Evolutionary conservation across 1,284 basidiomycete species (phyloP).

Genomic region (Laetiporus sulphureus): DNA sequence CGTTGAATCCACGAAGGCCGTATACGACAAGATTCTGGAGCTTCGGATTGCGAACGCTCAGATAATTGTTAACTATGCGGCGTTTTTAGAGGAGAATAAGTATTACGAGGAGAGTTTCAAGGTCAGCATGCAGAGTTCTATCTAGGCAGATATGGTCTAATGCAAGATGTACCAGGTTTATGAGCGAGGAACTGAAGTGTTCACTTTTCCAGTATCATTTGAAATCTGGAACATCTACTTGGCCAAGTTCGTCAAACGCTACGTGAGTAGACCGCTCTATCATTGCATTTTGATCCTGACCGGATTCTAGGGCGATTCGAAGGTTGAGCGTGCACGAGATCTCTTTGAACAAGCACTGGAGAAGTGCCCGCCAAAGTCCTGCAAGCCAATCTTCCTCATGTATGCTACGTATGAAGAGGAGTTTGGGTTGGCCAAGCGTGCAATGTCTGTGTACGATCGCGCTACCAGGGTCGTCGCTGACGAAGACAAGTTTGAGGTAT

Average conservation of each 20-base stretch:
- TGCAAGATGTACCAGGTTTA: too few species aligned
- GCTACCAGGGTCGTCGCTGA: constrained; percentile 83
- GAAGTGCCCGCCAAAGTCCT: constrained; percentile 91
- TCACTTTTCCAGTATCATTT: constrained; percentile 97
- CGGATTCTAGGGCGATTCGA: constrained; percentile 72
- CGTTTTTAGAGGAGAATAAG: constrained; percentile 95
- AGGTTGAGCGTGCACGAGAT: constrained; percentile 92
- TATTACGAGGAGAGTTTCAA: constrained; percentile 99
- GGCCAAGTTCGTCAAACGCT: constrained; percentile 95
- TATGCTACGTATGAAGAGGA: constrained; percentile 96
- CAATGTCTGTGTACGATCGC: constrained; percentile 95
- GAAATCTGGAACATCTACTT: constrained; percentile 99
- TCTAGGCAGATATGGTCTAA: too few species aligned
- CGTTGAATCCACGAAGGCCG: constrained; percentile 86
- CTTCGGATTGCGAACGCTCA: constrained; percentile 98
- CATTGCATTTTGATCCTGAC: constrained; percentile 1
- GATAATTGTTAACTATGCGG: constrained; percentile 95
- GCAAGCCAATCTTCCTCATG: constrained; percentile 93
- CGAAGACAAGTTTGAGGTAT: constrained; percentile 90
- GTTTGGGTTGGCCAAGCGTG: constrained; percentile 89
- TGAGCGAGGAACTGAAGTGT: constrained; percentile 94
- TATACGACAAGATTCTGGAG: constrained; percentile 97
- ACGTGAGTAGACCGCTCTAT: constrained; percentile 47
- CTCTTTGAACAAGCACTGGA: constrained; percentile 97
- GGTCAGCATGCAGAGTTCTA: too few species aligned